These are phyloP conservation scores for Nemania sp. DNA, from an alignment of 2,329 filamentous ascomycete species.

Conservation along the genomic window DNA sequence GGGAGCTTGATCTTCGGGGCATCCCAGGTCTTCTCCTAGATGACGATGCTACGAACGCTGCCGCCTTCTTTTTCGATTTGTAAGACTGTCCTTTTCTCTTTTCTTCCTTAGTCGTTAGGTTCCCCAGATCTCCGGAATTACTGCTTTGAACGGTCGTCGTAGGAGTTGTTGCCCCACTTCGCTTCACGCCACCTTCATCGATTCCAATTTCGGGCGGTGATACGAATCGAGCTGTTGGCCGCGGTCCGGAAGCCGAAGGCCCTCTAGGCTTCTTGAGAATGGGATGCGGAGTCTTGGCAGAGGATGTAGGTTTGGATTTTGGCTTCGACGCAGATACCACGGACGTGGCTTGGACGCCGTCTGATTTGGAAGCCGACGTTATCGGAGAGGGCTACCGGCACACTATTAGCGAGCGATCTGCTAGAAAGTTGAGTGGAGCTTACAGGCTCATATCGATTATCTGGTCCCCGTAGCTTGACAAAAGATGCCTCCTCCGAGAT, in stretches of 20 bases:
- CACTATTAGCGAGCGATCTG: conserved; percentile 23
- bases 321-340: conserved; percentile 30
- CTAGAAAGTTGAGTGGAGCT: conserved; percentile 29
- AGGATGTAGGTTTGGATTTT: conserved; percentile 43
- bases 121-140: conserved; percentile 31
- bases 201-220: conserved; percentile 57
- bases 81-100: conserved; percentile 30
- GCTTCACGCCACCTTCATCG: conserved; percentile 42
- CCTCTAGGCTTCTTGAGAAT: conserved; percentile 64
- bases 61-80: conserved; percentile 42
- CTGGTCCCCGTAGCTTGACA: conserved; percentile 58
- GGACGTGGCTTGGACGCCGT: conserved; percentile 18
- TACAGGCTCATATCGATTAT: conserved; percentile 60
- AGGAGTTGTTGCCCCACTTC: conserved; percentile 47
- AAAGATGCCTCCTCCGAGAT: conserved; percentile 63
- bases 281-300: conserved; percentile 56
- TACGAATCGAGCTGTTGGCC: conserved; percentile 65
- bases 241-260: conserved; percentile 56
- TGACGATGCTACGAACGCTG: conserved; percentile 50
- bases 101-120: conserved; percentile 33
- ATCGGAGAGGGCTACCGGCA: conserved; percentile 33
- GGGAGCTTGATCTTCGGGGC: conserved; percentile 53
- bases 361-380: conserved; percentile 26
- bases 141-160: conserved; percentile 43
- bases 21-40: conserved; percentile 53